Percentiles rank a stretch among this genome's conserved stretches.
phyloP scores from a whole-genome alignment of 257 asterid species.

The Solanum pimpinellifolium region DNA sequence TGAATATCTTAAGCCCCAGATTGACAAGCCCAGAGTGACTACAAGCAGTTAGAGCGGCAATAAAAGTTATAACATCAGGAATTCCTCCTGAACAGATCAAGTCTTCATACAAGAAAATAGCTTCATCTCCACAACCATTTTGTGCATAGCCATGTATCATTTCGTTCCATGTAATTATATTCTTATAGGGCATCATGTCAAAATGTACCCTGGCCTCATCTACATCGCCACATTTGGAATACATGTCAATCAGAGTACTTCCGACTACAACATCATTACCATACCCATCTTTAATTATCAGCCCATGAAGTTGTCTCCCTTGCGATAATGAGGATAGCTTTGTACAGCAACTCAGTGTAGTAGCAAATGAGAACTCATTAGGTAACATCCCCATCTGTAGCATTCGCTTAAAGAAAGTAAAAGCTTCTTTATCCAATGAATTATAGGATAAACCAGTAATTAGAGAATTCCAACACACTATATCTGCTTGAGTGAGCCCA shows the following conservation, averaged over 20 bases:
- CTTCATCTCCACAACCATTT: constrained; percentile 11
- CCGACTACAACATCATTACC: constrained; percentile 13
- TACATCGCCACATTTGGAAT: constrained; percentile 14
- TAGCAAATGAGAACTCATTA: not conserved
- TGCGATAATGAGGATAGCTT: constrained; percentile 5
- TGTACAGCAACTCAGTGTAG: not conserved
- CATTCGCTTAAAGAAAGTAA: not conserved
- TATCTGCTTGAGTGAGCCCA: not conserved
- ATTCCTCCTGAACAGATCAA: constrained; percentile 8
- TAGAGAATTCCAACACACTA: not conserved
- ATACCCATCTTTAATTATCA: not conserved
- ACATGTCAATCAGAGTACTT: constrained; percentile 19
- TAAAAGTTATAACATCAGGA: constrained; percentile 9
- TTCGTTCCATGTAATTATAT: constrained; percentile 13
- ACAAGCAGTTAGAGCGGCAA: constrained; percentile 14
- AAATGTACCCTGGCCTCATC: constrained; percentile 2
- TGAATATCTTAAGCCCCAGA: constrained; percentile 4
- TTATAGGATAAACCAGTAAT: not conserved
- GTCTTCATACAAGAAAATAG: constrained; percentile 4
- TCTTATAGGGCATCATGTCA: constrained; percentile 6
- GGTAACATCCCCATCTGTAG: not conserved
- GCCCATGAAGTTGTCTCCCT: constrained; percentile 11
- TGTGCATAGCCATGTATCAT: constrained; percentile 16
- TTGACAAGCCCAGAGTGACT: constrained; percentile 15
- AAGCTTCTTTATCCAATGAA: not conserved